Evolutionary conservation across 1,139 yeast genomes (phyloP).

Genomic region (Yamadazyma pseudoaaseri): DNA sequence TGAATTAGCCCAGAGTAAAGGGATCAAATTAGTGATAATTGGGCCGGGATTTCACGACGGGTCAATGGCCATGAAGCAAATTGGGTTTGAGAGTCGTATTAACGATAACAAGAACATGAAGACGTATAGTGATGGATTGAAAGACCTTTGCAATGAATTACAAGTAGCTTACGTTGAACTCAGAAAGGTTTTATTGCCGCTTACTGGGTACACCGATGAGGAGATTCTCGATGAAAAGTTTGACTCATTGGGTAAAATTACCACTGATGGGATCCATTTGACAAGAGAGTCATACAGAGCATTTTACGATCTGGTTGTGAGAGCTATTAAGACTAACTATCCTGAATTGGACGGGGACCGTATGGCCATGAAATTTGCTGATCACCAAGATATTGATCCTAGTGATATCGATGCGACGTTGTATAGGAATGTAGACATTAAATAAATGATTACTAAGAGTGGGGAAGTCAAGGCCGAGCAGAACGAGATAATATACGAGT

Average conservation of each 20-base stretch:
- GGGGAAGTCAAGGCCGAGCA: no score
- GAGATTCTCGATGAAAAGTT: constrained; percentile 15
- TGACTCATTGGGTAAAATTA: constrained; percentile 14
- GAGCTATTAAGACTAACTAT: constrained; percentile 36
- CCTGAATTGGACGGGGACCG: constrained; percentile 48
- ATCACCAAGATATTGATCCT: constrained; percentile 32
- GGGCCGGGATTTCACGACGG: constrained; percentile 64
- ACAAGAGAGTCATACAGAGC: constrained; percentile 58
- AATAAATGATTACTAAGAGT: neutral
- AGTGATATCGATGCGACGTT: neutral
- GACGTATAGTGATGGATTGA: constrained; percentile 51
- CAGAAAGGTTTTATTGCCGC: constrained; percentile 26
- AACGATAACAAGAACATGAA: constrained; percentile 27
- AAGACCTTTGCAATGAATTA: constrained; percentile 41
- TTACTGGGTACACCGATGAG: constrained; percentile 13
- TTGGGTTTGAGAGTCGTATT: constrained; percentile 15
- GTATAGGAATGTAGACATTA: neutral
- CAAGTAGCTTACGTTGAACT: constrained; percentile 55
- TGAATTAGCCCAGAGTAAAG: constrained; percentile 30
- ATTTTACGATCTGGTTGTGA: constrained; percentile 42
- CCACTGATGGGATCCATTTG: constrained; percentile 68
- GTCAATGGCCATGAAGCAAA: constrained; percentile 10
- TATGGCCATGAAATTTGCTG: constrained; percentile 30
- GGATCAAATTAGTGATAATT: constrained; percentile 52
- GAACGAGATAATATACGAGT: no score